Base-by-base conservation (phyloP, 2,329 filamentous ascomycete genomes). In the Pleurostoma richardsiae region DNA sequence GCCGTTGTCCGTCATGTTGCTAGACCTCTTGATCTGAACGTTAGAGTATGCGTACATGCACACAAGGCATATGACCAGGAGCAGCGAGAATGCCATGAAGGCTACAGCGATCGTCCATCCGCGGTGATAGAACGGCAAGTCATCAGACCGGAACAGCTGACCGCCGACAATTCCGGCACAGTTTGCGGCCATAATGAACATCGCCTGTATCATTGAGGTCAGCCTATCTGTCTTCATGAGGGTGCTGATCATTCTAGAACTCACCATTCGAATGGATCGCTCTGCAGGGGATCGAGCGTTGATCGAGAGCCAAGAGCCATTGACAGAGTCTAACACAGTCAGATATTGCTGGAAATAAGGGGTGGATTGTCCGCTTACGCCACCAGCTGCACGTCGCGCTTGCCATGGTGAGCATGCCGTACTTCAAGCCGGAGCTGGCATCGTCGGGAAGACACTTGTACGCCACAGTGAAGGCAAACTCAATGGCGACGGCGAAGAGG, bases 281-380 rank as follows among this genome's bases (percentile, higher is more conserved):
- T 51, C 46, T 30, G 40, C 44, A 29, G 50, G 50, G 2, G 45
- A 45, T 6, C 39, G 43, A 6, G 47, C 45, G 33, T 52, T 52
- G 19, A 52, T 45, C 5, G 50, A 49, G 7, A 57, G 40, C 51
- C 54, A 53, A 1, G 55, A 55, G 29, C 52, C 53, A 29, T 57
- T 49, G n/a, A 46, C 49, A 4, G 55, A 49, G 29, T 57, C 53
- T 55, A 19, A 19, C 19, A 19, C 19, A 19, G 19, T 19, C 19
- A 19, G 19, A 19, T 19, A 19, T 19, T 19, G 19, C 19, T 19
- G 19, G 19, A 19, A 19, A 19, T 19, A 19, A 19, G 19, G 19
- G 2, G 19, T 19, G 19, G 2, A 19, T 19, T 2, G 19, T 19
- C 19, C 2, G 2, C 49, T 39, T 45, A 51, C 49, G 52, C 51